phyloP scores from a whole-genome alignment of 352 stramenopile species.

The Pythium phragmiticola region DNA sequence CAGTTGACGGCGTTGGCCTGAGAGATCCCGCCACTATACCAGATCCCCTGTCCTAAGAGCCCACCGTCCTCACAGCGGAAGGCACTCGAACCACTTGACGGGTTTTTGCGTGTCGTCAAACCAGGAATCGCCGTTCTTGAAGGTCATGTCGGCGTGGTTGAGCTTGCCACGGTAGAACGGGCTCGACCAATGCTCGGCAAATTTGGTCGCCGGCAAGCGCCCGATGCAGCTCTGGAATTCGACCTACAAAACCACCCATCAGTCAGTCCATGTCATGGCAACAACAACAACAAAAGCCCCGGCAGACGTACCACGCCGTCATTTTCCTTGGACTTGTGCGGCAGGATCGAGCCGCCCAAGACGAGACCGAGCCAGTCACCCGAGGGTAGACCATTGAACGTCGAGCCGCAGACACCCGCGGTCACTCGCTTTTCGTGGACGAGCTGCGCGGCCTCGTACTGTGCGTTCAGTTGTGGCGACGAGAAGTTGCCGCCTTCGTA shows the following conservation, averaged over 20 bases:
- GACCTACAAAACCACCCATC: slow-evolving; percentile 29
- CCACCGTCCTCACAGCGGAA: slow-evolving; percentile 6
- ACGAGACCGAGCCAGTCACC: slow-evolving; percentile 35
- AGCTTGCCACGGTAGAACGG: slow-evolving; percentile 54
- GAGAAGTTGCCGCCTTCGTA: slow-evolving; percentile 41
- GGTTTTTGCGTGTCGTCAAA: slow-evolving; percentile 53
- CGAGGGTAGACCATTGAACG: slow-evolving; percentile 38
- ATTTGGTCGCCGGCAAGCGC: slow-evolving; percentile 34
- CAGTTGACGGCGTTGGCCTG: not conserved
- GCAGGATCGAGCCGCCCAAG: slow-evolving; percentile 34
- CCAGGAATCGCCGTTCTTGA: slow-evolving; percentile 54
- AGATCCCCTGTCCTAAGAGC: too few species aligned
- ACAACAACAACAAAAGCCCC: not conserved
- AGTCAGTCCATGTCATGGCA: not conserved
- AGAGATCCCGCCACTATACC: too few species aligned
- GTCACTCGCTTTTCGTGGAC: slow-evolving; percentile 39
- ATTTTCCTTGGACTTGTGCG: slow-evolving; percentile 51
- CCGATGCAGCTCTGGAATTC: slow-evolving; percentile 59
- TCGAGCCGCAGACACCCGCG: slow-evolving; percentile 40
- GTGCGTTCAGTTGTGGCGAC: slow-evolving; percentile 18
- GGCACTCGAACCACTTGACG: slow-evolving; percentile 62
- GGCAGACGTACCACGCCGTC: slow-evolving; percentile 43
- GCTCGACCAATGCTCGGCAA: slow-evolving; percentile 35
- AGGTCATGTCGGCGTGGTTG: slow-evolving; percentile 58
- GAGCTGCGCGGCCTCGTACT: slow-evolving; percentile 35